phyloP scores from a whole-genome alignment of 2,329 filamentous ascomycete genomes.

The Erysiphe neolycopersici region DNA sequence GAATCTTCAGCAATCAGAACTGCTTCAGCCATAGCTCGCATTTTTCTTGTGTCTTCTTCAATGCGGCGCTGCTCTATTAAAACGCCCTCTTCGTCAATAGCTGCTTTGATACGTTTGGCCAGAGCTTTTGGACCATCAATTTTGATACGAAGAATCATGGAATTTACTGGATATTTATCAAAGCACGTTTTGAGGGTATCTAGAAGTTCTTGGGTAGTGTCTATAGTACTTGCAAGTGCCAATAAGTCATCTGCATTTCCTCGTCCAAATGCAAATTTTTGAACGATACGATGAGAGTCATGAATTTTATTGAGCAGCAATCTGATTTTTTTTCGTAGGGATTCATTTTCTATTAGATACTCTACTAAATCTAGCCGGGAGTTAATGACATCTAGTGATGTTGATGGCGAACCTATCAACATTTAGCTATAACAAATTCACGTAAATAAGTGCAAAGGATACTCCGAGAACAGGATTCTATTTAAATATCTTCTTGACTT shows the following conservation, averaged over 20 bases:
- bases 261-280: constrained; percentile 78
- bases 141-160: constrained; percentile 29
- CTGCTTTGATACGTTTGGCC: constrained; percentile 40
- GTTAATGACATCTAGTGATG: constrained; percentile 56
- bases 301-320: constrained; percentile 46
- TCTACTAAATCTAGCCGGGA: constrained; percentile 59
- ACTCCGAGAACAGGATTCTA: too few species aligned
- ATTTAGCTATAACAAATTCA: background rate
- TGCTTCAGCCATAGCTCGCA: constrained; percentile 47
- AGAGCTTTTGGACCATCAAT: constrained; percentile 41
- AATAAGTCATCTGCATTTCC: constrained; percentile 85
- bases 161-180: constrained; percentile 16
- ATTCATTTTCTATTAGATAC: constrained; percentile 36
- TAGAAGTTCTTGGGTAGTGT: constrained; percentile 41
- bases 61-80: constrained; percentile 52
- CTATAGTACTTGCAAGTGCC: constrained; percentile 55
- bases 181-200: constrained; percentile 16
- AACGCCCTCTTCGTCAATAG: constrained; percentile 88
- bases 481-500: constrained; percentile 8
- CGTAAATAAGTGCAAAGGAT: too few species aligned
- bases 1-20: constrained; percentile 39
- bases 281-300: constrained; percentile 70
- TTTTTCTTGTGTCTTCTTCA: constrained; percentile 40
- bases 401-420: constrained; percentile 45
- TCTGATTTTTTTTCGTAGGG: constrained; percentile 43